These are phyloP conservation scores for Abortiporus biennis DNA, from an alignment of 1,284 basidiomycete genomes.

Conservation along the genomic window DNA sequence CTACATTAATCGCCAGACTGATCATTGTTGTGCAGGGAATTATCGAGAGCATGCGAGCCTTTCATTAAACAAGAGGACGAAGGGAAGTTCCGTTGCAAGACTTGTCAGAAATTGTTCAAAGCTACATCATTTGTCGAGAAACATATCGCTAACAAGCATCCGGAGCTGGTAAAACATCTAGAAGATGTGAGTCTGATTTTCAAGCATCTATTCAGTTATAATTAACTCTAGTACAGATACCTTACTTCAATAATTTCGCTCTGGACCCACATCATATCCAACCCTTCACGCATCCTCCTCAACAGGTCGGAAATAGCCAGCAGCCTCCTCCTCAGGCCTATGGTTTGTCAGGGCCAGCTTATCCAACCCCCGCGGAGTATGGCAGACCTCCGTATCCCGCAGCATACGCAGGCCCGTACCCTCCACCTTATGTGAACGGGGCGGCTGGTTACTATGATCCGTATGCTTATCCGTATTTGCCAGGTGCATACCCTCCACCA, in stretches of 20 bases:
- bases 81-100: conserved; percentile 92
- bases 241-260: conserved; percentile 90
- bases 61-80: conserved; percentile 92
- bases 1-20: background rate
- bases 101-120: conserved; percentile 93
- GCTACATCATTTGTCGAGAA: conserved; percentile 94
- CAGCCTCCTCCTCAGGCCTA: conserved; percentile 74
- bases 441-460: conserved; percentile 44
- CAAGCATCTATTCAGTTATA: background rate
- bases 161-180: conserved; percentile 71
- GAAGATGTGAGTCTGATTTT: conserved; percentile 51
- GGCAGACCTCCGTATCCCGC: conserved; percentile 37
- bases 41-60: conserved; percentile 70
- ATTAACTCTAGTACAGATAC: conserved; percentile 43
- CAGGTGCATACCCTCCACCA: conserved; percentile 26
- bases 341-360: conserved; percentile 58
- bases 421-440: conserved; percentile 17
- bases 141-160: conserved; percentile 86
- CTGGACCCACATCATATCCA: conserved; percentile 90
- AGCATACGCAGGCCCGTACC: conserved; percentile 30
- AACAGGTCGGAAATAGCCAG: conserved; percentile 54
- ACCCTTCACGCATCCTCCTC: conserved; percentile 75
- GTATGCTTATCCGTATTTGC: conserved; percentile 34
- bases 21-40: conserved; percentile 49
- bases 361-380: conserved; percentile 35